Conservation (phyloP, 2,329 filamentous ascomycete species). For the Uncinocarpus reesii region DNA sequence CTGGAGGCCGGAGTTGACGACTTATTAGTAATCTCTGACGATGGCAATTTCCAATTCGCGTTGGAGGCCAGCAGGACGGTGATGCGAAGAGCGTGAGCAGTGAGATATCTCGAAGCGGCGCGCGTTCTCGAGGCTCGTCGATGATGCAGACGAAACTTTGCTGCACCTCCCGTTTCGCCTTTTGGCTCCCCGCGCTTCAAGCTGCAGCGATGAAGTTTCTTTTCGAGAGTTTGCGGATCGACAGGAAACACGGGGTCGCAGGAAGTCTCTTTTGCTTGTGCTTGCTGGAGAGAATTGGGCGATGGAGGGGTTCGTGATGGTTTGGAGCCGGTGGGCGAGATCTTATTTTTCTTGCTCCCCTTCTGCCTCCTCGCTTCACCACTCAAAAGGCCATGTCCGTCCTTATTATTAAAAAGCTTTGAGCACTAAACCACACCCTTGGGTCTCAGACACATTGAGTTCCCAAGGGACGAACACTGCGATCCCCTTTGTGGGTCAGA, state of each 20-base stretch:
- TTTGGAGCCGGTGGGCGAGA: not conserved
- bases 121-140: too few species aligned
- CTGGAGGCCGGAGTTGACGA: not conserved
- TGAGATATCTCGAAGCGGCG: too few species aligned
- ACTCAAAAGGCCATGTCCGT: not conserved
- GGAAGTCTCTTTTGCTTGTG: slow-evolving; percentile 5
- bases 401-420: slow-evolving; percentile 8
- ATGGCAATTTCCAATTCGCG: not conserved
- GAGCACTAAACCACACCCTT: slow-evolving; percentile 11
- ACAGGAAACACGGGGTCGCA: slow-evolving; percentile 4
- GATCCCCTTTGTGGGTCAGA: slow-evolving; percentile 8
- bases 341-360: not conserved
- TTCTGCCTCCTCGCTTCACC: not conserved
- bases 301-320: slow-evolving; percentile 4
- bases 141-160: slow-evolving; percentile 6
- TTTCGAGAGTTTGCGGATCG: slow-evolving; percentile 10
- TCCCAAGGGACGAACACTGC: slow-evolving; percentile 1
- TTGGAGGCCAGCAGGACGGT: slow-evolving; percentile 5
- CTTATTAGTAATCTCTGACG: slow-evolving; percentile 8
- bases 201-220: slow-evolving; percentile 6
- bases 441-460: slow-evolving; percentile 10
- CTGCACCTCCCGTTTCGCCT: not conserved
- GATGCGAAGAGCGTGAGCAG: not conserved
- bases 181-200: not conserved
- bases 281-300: not conserved